Conservation (phyloP, 2,329 filamentous ascomycete genomes). For the Rhynchosporium agropyri region DNA sequence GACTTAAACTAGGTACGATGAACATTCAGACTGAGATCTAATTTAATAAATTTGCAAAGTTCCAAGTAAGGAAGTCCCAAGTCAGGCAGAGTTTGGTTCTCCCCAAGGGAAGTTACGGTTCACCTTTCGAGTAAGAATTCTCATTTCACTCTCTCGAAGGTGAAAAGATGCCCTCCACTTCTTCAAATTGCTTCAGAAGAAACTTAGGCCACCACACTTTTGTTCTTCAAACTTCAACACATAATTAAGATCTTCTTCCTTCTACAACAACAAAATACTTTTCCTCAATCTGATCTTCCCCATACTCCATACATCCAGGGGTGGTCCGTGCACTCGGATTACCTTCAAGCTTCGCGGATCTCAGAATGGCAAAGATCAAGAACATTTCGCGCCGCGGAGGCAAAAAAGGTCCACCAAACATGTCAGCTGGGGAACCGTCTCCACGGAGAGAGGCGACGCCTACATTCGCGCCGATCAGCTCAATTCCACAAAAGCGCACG, state of each 20-base stretch:
- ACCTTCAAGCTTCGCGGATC: neutral
- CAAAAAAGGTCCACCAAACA: conserved; percentile 14
- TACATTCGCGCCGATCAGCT: conserved; percentile 43
- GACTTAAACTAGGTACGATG: too few species aligned
- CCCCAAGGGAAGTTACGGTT: too few species aligned
- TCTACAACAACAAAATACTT: neutral
- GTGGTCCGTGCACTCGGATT: conserved; percentile 1
- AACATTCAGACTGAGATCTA: too few species aligned
- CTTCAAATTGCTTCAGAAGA: too few species aligned
- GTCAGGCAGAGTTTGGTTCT: too few species aligned
- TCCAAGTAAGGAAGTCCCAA: too few species aligned
- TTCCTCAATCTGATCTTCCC: neutral
- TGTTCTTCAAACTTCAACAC: neutral
- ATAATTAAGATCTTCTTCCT: neutral
- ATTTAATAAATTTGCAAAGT: too few species aligned
- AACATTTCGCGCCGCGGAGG: conserved; percentile 4
- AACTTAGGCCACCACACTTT: neutral
- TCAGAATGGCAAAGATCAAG: conserved; percentile 9
- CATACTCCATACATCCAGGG: neutral
- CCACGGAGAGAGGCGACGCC: conserved; percentile 46
- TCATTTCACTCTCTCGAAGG: too few species aligned
- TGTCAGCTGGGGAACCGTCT: conserved; percentile 24
- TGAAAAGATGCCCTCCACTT: too few species aligned
- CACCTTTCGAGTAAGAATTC: too few species aligned
- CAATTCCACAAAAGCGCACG: conserved; percentile 65